Conservation (phyloP, 257 asterid species). For the Nicotiana tabacum region DNA sequence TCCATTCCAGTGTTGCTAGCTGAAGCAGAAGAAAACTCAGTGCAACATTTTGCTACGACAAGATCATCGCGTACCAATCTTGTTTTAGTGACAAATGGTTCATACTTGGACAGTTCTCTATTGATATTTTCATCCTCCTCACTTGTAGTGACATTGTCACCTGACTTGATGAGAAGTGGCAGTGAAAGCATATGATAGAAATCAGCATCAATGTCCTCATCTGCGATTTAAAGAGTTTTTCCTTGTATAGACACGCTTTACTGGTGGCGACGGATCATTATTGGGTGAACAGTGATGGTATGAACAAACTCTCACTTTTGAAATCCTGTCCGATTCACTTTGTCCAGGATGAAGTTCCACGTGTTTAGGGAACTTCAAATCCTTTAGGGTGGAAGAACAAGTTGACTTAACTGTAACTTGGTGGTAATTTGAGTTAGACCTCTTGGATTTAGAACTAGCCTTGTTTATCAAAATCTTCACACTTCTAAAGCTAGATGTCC, state of each 20-base stretch:
- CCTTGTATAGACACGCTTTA: neutral
- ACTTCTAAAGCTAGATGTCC: neutral
- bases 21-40: constrained; percentile 18
- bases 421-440: neutral
- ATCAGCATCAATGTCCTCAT: neutral
- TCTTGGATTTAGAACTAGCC: neutral
- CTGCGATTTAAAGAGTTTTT: neutral
- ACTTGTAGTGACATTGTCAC: constrained; percentile 8
- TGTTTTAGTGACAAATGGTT: constrained; percentile 1
- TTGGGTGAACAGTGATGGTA: constrained; percentile 9
- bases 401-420: constrained; percentile 6
- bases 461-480: neutral
- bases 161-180: constrained; percentile 2
- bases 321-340: constrained; percentile 4
- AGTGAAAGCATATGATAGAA: neutral
- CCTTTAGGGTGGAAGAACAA: constrained; percentile 6
- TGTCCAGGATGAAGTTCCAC: neutral
- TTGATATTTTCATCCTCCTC: neutral
- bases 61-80: constrained; percentile 2
- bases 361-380: constrained; percentile 8
- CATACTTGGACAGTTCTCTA: neutral
- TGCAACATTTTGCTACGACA: constrained; percentile 23
- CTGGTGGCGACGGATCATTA: neutral
- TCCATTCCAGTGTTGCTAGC: constrained; percentile 14
- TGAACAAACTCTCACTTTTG: neutral